Percentiles rank a stretch among this genome's conserved stretches.
Evolutionary conservation across 2,329 filamentous ascomycete genomes (phyloP).

Genomic region (Coniella vitis): DNA sequence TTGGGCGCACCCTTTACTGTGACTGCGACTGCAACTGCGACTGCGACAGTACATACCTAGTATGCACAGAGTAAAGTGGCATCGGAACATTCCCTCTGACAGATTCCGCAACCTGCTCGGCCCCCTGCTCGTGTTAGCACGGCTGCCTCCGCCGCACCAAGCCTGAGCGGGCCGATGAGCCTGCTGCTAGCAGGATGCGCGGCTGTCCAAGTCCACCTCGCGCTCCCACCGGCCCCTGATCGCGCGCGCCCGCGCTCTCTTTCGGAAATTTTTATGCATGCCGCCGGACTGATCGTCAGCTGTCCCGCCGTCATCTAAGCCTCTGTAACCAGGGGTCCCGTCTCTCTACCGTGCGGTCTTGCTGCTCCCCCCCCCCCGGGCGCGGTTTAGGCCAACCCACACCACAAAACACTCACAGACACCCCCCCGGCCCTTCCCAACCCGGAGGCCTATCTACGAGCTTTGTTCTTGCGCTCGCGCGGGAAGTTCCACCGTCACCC

Average conservation of each 20-base stretch:
- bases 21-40: too few relatives aligned
- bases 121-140: constrained; percentile 3
- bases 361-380: too few relatives aligned
- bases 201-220: constrained; percentile 3
- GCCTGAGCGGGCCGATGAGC: not conserved
- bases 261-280: constrained; percentile 16
- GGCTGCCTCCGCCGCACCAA: not conserved
- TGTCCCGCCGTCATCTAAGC: constrained; percentile 6
- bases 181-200: constrained; percentile 5
- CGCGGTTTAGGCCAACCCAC: too few relatives aligned
- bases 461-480: not conserved
- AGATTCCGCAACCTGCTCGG: constrained; percentile 1
- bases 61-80: not conserved
- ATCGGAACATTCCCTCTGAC: constrained; percentile 6
- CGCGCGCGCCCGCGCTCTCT: too few relatives aligned
- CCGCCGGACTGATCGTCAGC: constrained; percentile 13
- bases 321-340: not conserved
- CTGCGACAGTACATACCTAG: too few relatives aligned
- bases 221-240: too few relatives aligned
- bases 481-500: not conserved
- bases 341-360: not conserved
- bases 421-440: too few relatives aligned
- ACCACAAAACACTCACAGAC: too few relatives aligned
- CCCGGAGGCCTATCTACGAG: too few relatives aligned
- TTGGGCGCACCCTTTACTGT: too few relatives aligned